Base-by-base conservation (phyloP, 2,329 filamentous ascomycete species). In the Stagonosporopsis chrysanthemi region DNA sequence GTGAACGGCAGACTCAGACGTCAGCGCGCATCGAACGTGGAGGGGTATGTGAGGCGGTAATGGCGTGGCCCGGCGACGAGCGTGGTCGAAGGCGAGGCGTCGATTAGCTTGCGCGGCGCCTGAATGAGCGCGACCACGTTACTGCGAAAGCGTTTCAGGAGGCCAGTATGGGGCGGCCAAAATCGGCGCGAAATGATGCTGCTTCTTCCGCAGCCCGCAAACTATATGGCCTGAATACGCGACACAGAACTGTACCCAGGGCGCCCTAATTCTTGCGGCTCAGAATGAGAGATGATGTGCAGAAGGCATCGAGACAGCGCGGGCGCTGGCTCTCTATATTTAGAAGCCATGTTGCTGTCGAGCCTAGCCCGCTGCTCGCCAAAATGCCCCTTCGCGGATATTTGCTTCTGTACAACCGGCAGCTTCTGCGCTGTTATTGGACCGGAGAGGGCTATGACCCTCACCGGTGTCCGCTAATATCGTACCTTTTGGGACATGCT, bases 11-110 rank as follows among this genome's bases (percentile, higher is more conserved):
- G 29, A 45, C 28, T 65, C 58, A 71, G 63, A 59, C 51, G 68
- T 63, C 64, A 64, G 66, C 35, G 71, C 66, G 66, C 71, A 75
- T 74, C 55, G 69, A 65, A 58, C 46, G 44, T 31, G 22, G 56
- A 47, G 49, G 52, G 47, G 56, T 54, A 47, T 42, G 41, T 46
- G 41, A 31, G 55, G 48, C 52, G 33, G 56, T 40, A 58, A 51
- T 41, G 48, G 41, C 51, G 62, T 66, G 60, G 66, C 59, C 65
- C 61, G 62, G 55, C 56, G 49, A 54, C 47, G 62, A 66, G 63
- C 57, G 61, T 63, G 48, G 42, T 64, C 55, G 67, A 65, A 61
- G 54, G 59, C 66, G 63, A 63, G 61, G 66, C 64, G 60, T 56
- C 58, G 63, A 57, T 60, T 65, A 66, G 68, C 62, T 63, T 64